These are phyloP conservation scores for Acacia acuminata DNA, from an alignment of 306 rosid genomes.

Conservation along the genomic window DNA sequence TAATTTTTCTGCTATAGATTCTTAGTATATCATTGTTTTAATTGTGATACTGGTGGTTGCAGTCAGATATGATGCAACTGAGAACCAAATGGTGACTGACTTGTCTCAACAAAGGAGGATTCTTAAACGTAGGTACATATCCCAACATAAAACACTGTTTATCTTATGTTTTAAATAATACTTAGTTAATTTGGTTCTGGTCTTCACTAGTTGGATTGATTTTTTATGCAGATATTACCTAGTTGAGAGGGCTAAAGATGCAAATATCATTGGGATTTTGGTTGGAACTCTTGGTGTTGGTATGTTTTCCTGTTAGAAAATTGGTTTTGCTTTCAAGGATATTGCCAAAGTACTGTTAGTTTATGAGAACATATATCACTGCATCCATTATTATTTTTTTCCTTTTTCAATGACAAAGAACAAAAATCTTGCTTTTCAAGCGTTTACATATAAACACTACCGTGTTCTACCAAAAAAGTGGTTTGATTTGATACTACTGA, in stretches of 20 bases:
- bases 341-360: constrained; percentile 14
- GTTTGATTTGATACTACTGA: constrained; percentile 25
- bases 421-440: neutral
- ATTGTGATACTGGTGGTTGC: constrained; percentile 50
- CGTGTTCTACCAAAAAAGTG: neutral
- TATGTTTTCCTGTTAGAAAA: constrained; percentile 33
- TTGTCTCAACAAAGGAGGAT: constrained; percentile 78
- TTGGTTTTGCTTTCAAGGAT: constrained; percentile 20
- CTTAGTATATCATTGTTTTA: constrained; percentile 17
- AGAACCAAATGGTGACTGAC: constrained; percentile 60
- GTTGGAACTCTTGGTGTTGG: constrained; percentile 98
- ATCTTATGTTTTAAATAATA: constrained; percentile 14
- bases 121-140: constrained; percentile 81
- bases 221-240: constrained; percentile 76
- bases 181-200: neutral
- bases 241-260: constrained; percentile 95
- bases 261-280: constrained; percentile 81
- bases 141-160: constrained; percentile 11
- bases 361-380: neutral
- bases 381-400: neutral
- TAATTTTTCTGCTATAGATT: constrained; percentile 9
- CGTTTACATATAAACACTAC: neutral
- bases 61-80: constrained; percentile 85
- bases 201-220: constrained; percentile 10
- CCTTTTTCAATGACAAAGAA: neutral